Evolutionary conservation across 495 filamentous ascomycete species (phyloP).

Genomic region (Penicillium parvum): DNA sequence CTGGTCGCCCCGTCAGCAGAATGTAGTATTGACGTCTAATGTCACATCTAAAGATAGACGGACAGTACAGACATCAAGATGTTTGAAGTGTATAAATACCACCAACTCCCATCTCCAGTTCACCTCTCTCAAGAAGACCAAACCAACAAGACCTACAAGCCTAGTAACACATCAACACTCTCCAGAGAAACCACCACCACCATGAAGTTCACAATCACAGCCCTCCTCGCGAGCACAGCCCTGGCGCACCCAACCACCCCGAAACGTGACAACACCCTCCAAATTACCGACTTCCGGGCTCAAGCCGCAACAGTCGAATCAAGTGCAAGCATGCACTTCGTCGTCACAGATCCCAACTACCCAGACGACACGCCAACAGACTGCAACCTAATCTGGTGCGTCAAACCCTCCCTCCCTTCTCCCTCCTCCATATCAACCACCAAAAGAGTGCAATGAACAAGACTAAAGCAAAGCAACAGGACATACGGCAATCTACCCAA

Average conservation of each 20-base stretch:
- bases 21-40: no score
- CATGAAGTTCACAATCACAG: conserved; percentile 19
- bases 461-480: conserved; percentile 8
- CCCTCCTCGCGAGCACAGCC: conserved; percentile 16
- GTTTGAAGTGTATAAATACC: no score
- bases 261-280: conserved; percentile 7
- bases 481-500: conserved; percentile 13
- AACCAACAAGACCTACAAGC: no score
- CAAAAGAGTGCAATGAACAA: no score
- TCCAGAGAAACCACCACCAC: no score
- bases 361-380: conserved; percentile 25
- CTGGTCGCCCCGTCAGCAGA: no score
- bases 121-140: no score
- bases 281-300: conserved; percentile 20
- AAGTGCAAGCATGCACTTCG: conserved; percentile 19
- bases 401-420: background rate
- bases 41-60: no score
- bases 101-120: no score
- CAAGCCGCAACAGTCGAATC: background rate
- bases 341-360: conserved; percentile 22
- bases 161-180: no score
- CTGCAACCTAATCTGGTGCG: conserved; percentile 28
- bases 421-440: no score
- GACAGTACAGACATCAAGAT: no score
- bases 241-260: conserved; percentile 13